These are phyloP conservation scores for Trypanosoma cruzi DNA, from an alignment of 208 protist species.

Conservation along the genomic window DNA sequence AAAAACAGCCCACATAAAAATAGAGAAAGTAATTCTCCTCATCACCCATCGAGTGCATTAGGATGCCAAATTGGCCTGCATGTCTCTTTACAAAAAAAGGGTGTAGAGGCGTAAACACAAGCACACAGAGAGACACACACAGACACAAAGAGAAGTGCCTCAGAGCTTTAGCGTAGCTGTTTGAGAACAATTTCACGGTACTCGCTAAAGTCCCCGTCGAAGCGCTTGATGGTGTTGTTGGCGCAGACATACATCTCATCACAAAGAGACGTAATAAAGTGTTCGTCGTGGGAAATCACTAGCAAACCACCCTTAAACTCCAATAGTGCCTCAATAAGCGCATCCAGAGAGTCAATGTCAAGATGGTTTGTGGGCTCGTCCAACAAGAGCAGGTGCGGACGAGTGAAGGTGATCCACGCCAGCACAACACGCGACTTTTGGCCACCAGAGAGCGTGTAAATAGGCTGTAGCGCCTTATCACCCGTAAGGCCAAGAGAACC, in stretches of 20 bases:
- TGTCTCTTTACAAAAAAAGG: not conserved
- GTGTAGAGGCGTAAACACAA: not conserved
- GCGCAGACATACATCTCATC: constrained; percentile 93
- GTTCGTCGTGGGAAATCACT: constrained; percentile 94
- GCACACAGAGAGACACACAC: not conserved
- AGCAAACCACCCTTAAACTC: constrained; percentile 91
- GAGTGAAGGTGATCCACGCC: constrained; percentile 93
- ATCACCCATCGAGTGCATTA: not conserved
- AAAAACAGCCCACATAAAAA: constrained; percentile 3
- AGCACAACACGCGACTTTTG: constrained; percentile 95
- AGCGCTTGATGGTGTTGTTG: constrained; percentile 70
- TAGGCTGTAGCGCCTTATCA: constrained; percentile 85
- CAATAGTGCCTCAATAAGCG: constrained; percentile 91
- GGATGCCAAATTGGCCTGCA: not conserved
- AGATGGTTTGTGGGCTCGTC: constrained; percentile 98
- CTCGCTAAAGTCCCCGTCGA: constrained; percentile 87
- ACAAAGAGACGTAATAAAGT: constrained; percentile 93
- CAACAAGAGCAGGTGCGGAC: constrained; percentile 95
- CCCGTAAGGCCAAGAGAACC: constrained; percentile 92
- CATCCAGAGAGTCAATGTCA: constrained; percentile 95
- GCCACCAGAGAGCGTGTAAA: constrained; percentile 94
- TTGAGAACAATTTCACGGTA: constrained; percentile 87
- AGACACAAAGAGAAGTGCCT: not conserved
- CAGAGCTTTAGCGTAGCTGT: constrained; percentile 50
- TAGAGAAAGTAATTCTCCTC: not conserved